Base-by-base conservation (phyloP, 305 asterid species). In the Fraxinus latifolia region DNA sequence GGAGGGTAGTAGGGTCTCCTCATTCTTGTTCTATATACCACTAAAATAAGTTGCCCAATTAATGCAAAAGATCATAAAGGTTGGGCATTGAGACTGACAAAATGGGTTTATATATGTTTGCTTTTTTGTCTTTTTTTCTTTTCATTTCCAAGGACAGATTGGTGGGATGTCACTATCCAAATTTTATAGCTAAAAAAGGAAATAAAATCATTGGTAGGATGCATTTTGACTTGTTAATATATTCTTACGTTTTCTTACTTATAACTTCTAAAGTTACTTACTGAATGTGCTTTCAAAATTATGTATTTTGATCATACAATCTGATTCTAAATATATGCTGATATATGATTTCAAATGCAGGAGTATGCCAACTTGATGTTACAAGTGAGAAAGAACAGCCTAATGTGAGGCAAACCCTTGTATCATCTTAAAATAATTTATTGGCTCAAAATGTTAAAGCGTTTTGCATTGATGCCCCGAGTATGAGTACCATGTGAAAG, bases 301-400 rank as follows among this genome's bases (percentile, higher is more conserved):
- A 50, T 50, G 1, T 53, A 19, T 15, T 53, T 53, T 1, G 0
- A 15, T 53, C 62, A 1, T 15, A 53, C 21, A 53, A 53, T 53
- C 21, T 3, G 62, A 53, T 4, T 53, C 19, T 53, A 6, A 53
- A n/a, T 14, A 53, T 53, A 14, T 53, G 62, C 62, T 53, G 23
- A 53, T 15, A 53, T 15, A 50, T 50, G 60, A 50, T 50, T 50
- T 53, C 62, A 60, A 47, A 60, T 85, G 88, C 91, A 95, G 99
- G 99, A 60, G 92, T 92, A 50, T 94, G 97, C 74, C 97, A 91
- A 39, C 81, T 88, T 23, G 96, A 85, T 62, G 91, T 92, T n/a
- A 78, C 87, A 7, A 89, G 80, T 65, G 97, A 93, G 80, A 90
- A 84, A 71, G 98, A 94, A 83, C 90, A 78, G 84, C 95, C 97